Evolutionary conservation across 2,329 filamentous ascomycete genomes (phyloP).

Genomic region (Dothideomycetes sp.): DNA sequence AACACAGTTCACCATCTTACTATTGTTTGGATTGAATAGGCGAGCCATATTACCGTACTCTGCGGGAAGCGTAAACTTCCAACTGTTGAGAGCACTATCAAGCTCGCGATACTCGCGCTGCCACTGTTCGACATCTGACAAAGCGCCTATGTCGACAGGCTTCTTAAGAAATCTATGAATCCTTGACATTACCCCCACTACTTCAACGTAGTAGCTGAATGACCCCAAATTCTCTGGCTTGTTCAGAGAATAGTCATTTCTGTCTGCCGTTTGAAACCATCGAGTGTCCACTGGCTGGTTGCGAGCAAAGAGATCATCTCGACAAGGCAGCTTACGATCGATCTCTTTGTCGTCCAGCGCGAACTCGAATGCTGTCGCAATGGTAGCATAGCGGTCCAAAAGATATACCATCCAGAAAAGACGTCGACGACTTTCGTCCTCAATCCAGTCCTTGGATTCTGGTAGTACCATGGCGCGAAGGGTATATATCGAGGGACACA

Average conservation of each 20-base stretch:
- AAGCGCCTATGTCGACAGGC: constrained; percentile 76
- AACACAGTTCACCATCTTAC: constrained; percentile 65
- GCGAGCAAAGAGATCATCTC: constrained; percentile 75
- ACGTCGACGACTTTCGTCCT: constrained; percentile 75
- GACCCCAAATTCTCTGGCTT: constrained; percentile 74
- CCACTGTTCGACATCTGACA: constrained; percentile 82
- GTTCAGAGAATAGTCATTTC: constrained; percentile 44
- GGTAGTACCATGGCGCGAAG: constrained; percentile 75
- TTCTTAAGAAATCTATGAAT: constrained; percentile 84
- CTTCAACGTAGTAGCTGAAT: constrained; percentile 85
- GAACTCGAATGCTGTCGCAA: constrained; percentile 87
- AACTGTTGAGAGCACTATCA: constrained; percentile 67
- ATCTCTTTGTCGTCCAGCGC: constrained; percentile 83
- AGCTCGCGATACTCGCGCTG: constrained; percentile 78
- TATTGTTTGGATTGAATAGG: constrained; percentile 55
- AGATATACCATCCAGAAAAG: constrained; percentile 94
- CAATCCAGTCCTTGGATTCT: constrained; percentile 75
- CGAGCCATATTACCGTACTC: constrained; percentile 81
- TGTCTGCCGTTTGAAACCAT: constrained; percentile 54
- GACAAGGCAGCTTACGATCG: constrained; percentile 75
- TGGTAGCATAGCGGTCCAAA: constrained; percentile 80
- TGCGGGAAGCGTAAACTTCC: constrained; percentile 73
- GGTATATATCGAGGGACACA: constrained; percentile 80
- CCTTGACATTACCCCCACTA: constrained; percentile 75
- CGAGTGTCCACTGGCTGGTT: constrained; percentile 77